A percentile compares a stretch with the other conserved stretches of the same genome.
These are phyloP conservation scores for Solanum habrochaites DNA, from an alignment of 257 asterid species.

Conservation along the genomic window DNA sequence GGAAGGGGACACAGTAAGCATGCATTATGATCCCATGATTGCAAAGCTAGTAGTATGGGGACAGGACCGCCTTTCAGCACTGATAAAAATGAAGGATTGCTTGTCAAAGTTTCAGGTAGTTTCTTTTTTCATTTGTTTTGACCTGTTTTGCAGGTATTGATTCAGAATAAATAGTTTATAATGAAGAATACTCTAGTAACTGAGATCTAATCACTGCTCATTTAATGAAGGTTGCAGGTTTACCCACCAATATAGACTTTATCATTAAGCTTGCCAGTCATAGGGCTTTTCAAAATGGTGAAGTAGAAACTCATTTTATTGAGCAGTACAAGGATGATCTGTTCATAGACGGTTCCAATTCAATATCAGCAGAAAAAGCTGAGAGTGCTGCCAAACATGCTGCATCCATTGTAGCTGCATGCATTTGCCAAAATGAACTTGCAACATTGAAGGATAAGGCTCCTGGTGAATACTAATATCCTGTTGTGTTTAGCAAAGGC, in stretches of 20 bases:
- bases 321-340: constrained; percentile 70
- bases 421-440: constrained; percentile 57
- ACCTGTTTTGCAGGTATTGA: neutral
- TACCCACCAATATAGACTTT: constrained; percentile 95
- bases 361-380: constrained; percentile 30
- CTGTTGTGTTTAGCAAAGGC: neutral
- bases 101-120: constrained; percentile 80
- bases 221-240: constrained; percentile 76
- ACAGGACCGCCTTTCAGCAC: constrained; percentile 69
- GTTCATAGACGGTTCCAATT: constrained; percentile 36
- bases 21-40: constrained; percentile 99
- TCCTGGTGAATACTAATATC: constrained; percentile 35
- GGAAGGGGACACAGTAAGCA: constrained; percentile 92
- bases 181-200: neutral
- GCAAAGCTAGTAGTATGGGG: constrained; percentile 99
- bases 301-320: constrained; percentile 92
- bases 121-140: neutral
- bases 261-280: constrained; percentile 70
- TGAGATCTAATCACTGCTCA: neutral
- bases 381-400: constrained; percentile 33
- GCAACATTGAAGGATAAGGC: constrained; percentile 23
- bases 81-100: constrained; percentile 81
- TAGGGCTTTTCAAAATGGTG: constrained; percentile 66
- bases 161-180: neutral
- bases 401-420: constrained; percentile 75